Percentiles rank a stretch among this genome's conserved stretches.
Evolutionary conservation across 345 rosid species (phyloP).

Genomic region (Cochlearia excelsa): DNA sequence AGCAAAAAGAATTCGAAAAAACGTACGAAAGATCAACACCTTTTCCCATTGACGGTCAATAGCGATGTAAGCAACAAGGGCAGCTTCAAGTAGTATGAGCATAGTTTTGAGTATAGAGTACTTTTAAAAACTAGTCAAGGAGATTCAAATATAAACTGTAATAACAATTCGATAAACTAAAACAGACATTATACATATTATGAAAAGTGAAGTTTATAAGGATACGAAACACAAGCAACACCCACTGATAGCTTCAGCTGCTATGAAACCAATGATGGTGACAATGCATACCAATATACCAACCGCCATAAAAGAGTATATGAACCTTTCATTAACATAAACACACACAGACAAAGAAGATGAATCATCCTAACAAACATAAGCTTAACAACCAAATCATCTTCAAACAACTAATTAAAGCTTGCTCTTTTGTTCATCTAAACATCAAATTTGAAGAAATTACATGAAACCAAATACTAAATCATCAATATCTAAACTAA

Average conservation of each 20-base stretch:
- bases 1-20: background rate
- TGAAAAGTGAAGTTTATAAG: constrained; percentile 25
- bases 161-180: background rate
- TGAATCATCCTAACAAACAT: constrained; percentile 11
- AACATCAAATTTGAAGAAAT: background rate
- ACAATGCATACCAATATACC: constrained; percentile 70
- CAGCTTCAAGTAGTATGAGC: constrained; percentile 66
- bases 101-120: constrained; percentile 60
- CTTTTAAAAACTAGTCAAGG: constrained; percentile 42
- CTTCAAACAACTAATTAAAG: constrained; percentile 4
- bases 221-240: constrained; percentile 98
- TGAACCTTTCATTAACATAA: constrained; percentile 62
- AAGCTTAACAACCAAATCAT: background rate
- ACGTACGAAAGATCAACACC: constrained; percentile 38
- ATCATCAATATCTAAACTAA: background rate
- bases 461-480: no score
- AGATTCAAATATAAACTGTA: constrained; percentile 9
- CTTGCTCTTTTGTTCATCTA: constrained; percentile 1
- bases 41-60: constrained; percentile 80
- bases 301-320: constrained; percentile 86
- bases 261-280: constrained; percentile 79
- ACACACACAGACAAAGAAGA: constrained; percentile 15
- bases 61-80: constrained; percentile 71
- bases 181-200: constrained; percentile 1
- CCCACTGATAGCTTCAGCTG: constrained; percentile 79